Evolutionary conservation across 805 yeast species (phyloP).

Genomic region (Ogataea siamensis): DNA sequence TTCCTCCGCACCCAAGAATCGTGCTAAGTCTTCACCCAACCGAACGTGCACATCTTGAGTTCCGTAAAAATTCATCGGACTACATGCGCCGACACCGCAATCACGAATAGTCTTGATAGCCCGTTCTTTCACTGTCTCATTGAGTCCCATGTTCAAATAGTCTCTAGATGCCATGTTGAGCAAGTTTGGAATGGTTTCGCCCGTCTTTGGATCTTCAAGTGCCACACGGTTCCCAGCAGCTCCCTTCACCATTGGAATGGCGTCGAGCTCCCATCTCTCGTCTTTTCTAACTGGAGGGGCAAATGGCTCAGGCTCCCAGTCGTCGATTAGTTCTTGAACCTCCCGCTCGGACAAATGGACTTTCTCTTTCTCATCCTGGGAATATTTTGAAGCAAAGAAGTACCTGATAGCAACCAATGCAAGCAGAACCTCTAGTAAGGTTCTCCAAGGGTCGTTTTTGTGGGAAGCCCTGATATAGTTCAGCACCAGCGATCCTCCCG

Average conservation of each 20-base stretch:
- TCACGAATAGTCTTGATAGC: conserved; percentile 59
- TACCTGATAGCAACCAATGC: conserved; percentile 81
- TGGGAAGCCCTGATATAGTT: conserved; percentile 82
- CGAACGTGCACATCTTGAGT: conserved; percentile 87
- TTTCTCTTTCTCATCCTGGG: conserved; percentile 68
- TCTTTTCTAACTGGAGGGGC: conserved; percentile 50
- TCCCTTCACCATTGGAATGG: conserved; percentile 64
- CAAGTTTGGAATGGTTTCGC: conserved; percentile 35
- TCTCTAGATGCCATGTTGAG: conserved; percentile 72
- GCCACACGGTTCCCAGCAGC: conserved; percentile 42
- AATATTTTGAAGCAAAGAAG: conserved; percentile 74
- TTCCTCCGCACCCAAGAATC: conserved; percentile 71
- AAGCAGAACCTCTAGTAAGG: conserved; percentile 73
- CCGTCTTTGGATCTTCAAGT: conserved; percentile 31
- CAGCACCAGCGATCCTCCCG: conserved; percentile 58
- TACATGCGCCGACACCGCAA: conserved; percentile 97
- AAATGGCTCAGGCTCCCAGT: conserved; percentile 90
- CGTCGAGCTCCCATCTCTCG: conserved; percentile 60
- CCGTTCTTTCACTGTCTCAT: conserved; percentile 44
- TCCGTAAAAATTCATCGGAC: conserved; percentile 97
- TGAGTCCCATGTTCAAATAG: conserved; percentile 59
- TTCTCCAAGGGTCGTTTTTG: conserved; percentile 90
- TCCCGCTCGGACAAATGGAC: conserved; percentile 62
- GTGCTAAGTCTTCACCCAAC: conserved; percentile 71
- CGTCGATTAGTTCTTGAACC: conserved; percentile 77